These are phyloP conservation scores for Neofusicoccum cordaticola DNA, from an alignment of 2,329 filamentous ascomycete species.

Conservation along the genomic window DNA sequence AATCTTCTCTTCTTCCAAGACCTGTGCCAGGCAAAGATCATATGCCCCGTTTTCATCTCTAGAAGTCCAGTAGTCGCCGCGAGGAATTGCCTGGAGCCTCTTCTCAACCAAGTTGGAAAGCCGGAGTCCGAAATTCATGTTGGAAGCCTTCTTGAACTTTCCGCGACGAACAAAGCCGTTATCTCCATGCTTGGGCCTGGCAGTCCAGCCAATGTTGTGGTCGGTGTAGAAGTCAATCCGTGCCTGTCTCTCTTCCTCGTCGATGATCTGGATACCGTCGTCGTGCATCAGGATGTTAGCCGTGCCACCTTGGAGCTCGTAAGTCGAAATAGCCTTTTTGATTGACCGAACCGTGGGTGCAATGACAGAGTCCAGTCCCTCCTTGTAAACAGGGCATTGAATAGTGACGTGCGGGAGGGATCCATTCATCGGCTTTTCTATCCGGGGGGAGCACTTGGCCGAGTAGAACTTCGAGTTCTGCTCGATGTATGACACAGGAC, in stretches of 20 bases:
- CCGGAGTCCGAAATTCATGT: constrained; percentile 70
- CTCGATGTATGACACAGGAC: constrained; percentile 69
- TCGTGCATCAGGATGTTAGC: constrained; percentile 69
- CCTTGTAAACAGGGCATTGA: constrained; percentile 86
- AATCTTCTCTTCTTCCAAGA: constrained; percentile 63
- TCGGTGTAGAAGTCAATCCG: constrained; percentile 51
- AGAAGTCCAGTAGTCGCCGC: constrained; percentile 34
- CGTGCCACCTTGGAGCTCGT: constrained; percentile 58
- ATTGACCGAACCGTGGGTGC: constrained; percentile 13
- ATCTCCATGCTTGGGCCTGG: constrained; percentile 44
- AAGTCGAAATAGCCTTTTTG: constrained; percentile 53
- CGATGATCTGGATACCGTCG: constrained; percentile 64
- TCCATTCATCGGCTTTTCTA: constrained; percentile 44
- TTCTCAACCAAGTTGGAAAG: constrained; percentile 62
- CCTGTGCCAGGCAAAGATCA: constrained; percentile 52
- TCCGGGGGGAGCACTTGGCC: constrained; percentile 62
- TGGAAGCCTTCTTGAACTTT: constrained; percentile 55
- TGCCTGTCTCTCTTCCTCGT: constrained; percentile 43
- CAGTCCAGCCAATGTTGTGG: constrained; percentile 50
- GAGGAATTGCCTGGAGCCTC: constrained; percentile 45
- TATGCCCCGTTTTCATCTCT: constrained; percentile 23
- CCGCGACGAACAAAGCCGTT: constrained; percentile 31
- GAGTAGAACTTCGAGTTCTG: constrained; percentile 82
- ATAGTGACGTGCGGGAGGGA: constrained; percentile 68
- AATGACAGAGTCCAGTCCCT: constrained; percentile 63